These are phyloP conservation scores for Pouteria campechiana DNA, from an alignment of 179 eudicot genomes.

Conservation along the genomic window DNA sequence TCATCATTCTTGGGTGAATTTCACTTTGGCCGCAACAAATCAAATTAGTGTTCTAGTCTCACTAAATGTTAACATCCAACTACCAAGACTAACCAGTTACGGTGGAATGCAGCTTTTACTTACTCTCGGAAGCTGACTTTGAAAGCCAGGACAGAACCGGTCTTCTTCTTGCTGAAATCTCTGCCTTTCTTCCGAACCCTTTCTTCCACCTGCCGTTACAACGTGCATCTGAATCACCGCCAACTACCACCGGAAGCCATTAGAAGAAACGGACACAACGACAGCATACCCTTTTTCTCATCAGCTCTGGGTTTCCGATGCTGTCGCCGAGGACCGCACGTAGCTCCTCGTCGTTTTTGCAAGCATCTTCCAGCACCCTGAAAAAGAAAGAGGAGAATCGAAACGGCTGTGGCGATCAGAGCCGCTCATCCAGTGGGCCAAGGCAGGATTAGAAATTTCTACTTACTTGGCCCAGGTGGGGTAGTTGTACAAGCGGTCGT, in stretches of 20 bases:
- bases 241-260: not conserved
- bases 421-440: too few relatives aligned
- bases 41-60: too few relatives aligned
- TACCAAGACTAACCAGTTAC: too few relatives aligned
- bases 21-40: too few relatives aligned
- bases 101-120: too few relatives aligned
- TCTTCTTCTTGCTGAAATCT: conserved; percentile 59
- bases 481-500: conserved; percentile 51
- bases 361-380: conserved; percentile 93
- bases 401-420: not conserved
- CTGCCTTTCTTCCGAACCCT: conserved; percentile 77
- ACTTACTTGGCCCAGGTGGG: conserved; percentile 95
- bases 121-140: conserved; percentile 98
- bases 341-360: conserved; percentile 74
- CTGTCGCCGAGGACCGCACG: conserved; percentile 89
- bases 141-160: conserved; percentile 86
- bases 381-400: not conserved
- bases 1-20: too few relatives aligned
- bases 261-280: not conserved
- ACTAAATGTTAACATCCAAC: too few relatives aligned
- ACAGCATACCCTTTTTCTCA: conserved; percentile 61
- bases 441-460: too few relatives aligned
- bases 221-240: not conserved
- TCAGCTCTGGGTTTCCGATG: conserved; percentile 84
- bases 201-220: conserved; percentile 51